Evolutionary conservation across 305 asterid species (phyloP).

Genomic region (Ilex paraguariensis): DNA sequence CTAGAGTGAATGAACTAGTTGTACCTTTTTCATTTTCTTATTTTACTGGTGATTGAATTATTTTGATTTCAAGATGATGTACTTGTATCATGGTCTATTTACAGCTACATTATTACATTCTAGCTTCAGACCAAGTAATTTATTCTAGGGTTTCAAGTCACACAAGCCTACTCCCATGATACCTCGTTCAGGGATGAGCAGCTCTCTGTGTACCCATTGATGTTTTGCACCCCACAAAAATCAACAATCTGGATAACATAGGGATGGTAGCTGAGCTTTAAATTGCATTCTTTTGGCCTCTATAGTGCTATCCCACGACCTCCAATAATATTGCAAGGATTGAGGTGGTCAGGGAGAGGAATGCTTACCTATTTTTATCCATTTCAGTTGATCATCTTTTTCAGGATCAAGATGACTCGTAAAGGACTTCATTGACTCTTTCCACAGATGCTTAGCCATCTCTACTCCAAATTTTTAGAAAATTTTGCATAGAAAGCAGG

Average conservation of each 20-base stretch:
- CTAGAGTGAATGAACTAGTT: no score
- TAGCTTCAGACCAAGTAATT: no score
- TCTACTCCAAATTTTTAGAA: slow-evolving; percentile 3
- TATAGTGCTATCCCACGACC: slow-evolving; percentile 36
- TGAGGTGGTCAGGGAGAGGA: slow-evolving; percentile 18
- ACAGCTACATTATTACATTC: no score
- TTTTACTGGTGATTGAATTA: no score
- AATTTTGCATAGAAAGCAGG: no score
- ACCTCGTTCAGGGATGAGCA: slow-evolving; percentile 31
- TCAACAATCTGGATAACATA: slow-evolving; percentile 27
- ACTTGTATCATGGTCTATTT: no score
- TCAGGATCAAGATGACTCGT: slow-evolving; percentile 46
- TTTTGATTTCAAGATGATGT: no score
- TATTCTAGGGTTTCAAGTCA: not conserved
- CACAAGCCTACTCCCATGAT: slow-evolving; percentile 2
- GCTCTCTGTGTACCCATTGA: slow-evolving; percentile 55
- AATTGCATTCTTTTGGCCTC: slow-evolving; percentile 31
- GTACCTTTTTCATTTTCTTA: no score
- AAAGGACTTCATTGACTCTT: slow-evolving; percentile 27
- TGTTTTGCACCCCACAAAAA: slow-evolving; percentile 41
- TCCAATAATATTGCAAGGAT: slow-evolving; percentile 34
- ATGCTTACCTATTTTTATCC: slow-evolving; percentile 52
- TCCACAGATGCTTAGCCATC: slow-evolving; percentile 51
- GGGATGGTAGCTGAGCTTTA: slow-evolving; percentile 26
- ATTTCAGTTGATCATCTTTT: slow-evolving; percentile 49